A percentile compares a stretch with the other conserved stretches of the same genome.
phyloP scores from a whole-genome alignment of 108 stramenopile genomes.

The Pseudonitzschia multiseries region DNA sequence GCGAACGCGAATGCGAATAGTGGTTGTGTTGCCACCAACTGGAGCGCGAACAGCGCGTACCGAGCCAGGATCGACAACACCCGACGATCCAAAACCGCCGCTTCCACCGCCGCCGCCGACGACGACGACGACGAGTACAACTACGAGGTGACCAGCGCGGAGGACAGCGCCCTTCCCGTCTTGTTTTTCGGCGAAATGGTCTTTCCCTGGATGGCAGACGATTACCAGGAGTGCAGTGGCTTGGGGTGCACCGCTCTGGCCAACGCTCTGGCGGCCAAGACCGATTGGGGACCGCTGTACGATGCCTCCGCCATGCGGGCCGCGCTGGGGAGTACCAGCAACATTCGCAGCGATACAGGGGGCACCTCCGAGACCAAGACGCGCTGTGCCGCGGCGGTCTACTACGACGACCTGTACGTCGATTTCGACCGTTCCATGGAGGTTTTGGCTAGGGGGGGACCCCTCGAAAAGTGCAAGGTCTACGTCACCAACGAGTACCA shows the following conservation, averaged over 20 bases:
- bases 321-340: too few species aligned
- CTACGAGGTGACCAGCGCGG: slow-evolving; percentile 44
- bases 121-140: slow-evolving; percentile 62
- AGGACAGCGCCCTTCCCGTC: slow-evolving; percentile 42
- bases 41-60: slow-evolving; percentile 47
- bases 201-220: slow-evolving; percentile 92
- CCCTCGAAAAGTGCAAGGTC: slow-evolving; percentile 71
- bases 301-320: slow-evolving; percentile 58
- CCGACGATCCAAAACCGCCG: not conserved
- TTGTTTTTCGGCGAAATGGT: slow-evolving; percentile 93
- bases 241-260: slow-evolving; percentile 66
- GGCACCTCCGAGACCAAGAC: too few species aligned
- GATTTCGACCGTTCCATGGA: slow-evolving; percentile 80
- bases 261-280: slow-evolving; percentile 64
- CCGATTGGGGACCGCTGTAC: slow-evolving; percentile 83
- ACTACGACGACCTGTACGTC: slow-evolving; percentile 94
- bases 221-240: slow-evolving; percentile 73
- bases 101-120: too few species aligned
- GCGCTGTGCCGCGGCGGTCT: slow-evolving; percentile 78
- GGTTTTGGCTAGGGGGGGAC: slow-evolving; percentile 54
- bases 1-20: not conserved
- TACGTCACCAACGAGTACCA: slow-evolving; percentile 94
- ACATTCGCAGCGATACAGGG: too few species aligned
- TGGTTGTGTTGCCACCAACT: slow-evolving; percentile 19
- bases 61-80: slow-evolving; percentile 30